Conservation (phyloP, 306 rosid genomes). For the Carpinus fangiana region DNA sequence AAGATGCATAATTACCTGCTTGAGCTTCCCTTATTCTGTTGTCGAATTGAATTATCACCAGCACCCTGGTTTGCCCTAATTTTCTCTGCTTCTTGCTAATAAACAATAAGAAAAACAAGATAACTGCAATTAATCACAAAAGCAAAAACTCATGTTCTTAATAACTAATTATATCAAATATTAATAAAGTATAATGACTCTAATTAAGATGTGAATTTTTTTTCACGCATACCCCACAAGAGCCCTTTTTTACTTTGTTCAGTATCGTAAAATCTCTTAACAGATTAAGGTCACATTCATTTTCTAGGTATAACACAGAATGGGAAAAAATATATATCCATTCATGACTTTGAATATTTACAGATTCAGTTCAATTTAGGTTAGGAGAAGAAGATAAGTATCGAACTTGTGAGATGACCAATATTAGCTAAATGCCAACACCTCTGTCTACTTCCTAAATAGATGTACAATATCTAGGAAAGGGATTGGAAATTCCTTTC, state of each 20-base stretch:
- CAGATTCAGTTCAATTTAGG: neutral
- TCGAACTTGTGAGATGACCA: neutral
- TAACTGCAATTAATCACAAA: constrained; percentile 26
- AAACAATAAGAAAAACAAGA: constrained; percentile 2
- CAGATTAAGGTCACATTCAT: neutral
- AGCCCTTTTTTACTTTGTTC: neutral
- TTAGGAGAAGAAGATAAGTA: neutral
- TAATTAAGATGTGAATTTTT: neutral
- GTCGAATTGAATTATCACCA: constrained; percentile 38
- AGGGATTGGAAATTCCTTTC: neutral
- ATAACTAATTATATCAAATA: constrained; percentile 1
- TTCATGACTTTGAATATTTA: neutral
- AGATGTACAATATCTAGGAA: neutral
- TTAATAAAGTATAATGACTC: neutral
- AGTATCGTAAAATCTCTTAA: neutral
- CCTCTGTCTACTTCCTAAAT: neutral
- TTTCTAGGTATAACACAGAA: neutral
- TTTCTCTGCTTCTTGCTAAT: constrained; percentile 72
- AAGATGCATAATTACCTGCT: constrained; percentile 51
- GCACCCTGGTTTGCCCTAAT: constrained; percentile 43
- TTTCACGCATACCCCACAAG: neutral
- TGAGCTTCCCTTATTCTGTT: constrained; percentile 45
- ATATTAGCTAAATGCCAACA: neutral
- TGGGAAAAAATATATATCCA: neutral
- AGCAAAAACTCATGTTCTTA: constrained; percentile 14